Conservation (phyloP, 2,329 filamentous ascomycete genomes). For the Trichoderma gracile region DNA sequence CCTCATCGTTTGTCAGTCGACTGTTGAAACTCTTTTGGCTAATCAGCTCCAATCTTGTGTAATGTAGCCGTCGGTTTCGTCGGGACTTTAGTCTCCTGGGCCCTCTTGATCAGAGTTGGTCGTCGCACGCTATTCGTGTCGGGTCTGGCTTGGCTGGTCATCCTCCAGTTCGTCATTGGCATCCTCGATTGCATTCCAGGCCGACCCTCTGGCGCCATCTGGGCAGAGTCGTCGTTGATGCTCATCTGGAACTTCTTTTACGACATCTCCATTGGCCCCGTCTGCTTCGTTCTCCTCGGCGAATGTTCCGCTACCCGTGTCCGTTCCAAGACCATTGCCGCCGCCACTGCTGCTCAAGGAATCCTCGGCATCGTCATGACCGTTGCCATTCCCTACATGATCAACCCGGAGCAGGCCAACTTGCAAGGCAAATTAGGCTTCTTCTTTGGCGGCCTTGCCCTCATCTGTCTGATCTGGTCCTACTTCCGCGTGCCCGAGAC, state of each 20-base stretch:
- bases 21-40: slow-evolving; percentile 43
- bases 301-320: slow-evolving; percentile 46
- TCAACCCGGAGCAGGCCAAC: slow-evolving; percentile 39
- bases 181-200: slow-evolving; percentile 50
- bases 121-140: slow-evolving; percentile 45
- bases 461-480: slow-evolving; percentile 36
- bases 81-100: slow-evolving; percentile 47
- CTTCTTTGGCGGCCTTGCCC: slow-evolving; percentile 36
- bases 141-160: slow-evolving; percentile 44
- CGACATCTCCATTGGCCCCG: slow-evolving; percentile 46
- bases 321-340: slow-evolving; percentile 45
- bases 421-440: slow-evolving; percentile 42
- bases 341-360: slow-evolving; percentile 40
- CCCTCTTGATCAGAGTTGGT: slow-evolving; percentile 45
- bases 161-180: slow-evolving; percentile 46
- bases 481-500: slow-evolving; percentile 42
- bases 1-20: background rate
- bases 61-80: slow-evolving; percentile 44
- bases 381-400: slow-evolving; percentile 38
- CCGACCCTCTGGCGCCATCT: slow-evolving; percentile 40
- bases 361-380: slow-evolving; percentile 35
- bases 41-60: slow-evolving; percentile 26
- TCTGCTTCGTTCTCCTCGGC: slow-evolving; percentile 46
- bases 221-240: slow-evolving; percentile 43
- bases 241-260: slow-evolving; percentile 49